Evolutionary conservation across 1,284 basidiomycete genomes (phyloP).

Genomic region (Microbotryum intermedium): DNA sequence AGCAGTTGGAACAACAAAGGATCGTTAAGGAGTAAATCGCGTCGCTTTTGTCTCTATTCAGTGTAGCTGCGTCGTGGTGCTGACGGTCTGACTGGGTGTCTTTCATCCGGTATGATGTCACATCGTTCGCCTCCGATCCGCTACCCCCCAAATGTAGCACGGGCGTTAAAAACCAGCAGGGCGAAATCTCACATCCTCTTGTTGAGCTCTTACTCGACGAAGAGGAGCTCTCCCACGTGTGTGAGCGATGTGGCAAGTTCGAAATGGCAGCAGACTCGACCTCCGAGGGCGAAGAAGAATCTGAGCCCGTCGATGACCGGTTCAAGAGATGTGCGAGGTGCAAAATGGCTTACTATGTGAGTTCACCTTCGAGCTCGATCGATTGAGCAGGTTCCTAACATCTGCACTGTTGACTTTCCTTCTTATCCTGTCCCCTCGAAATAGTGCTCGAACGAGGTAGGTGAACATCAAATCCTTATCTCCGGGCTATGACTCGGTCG

Average conservation of each 20-base stretch:
- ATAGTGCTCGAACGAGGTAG: too few relatives aligned
- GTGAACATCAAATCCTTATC: too few relatives aligned
- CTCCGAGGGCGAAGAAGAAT: not conserved
- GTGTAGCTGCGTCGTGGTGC: not conserved
- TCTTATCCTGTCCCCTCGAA: too few relatives aligned
- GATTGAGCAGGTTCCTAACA: too few relatives aligned
- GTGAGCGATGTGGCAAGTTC: not conserved
- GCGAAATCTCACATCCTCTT: not conserved
- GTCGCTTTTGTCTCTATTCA: not conserved
- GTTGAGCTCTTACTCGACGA: not conserved
- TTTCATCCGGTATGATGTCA: too few relatives aligned
- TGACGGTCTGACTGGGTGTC: not conserved
- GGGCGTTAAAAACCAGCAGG: not conserved
- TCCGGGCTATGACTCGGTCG: too few relatives aligned
- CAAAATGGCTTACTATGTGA: not conserved
- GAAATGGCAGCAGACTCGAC: not conserved
- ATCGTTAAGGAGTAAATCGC: not conserved
- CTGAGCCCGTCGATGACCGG: not conserved
- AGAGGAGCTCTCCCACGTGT: not conserved
- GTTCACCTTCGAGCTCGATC: not conserved
- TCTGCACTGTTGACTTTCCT: too few relatives aligned
- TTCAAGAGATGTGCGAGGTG: slow-evolving; percentile 3
- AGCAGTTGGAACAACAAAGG: not conserved
- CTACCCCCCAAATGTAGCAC: not conserved
- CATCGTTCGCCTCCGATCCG: too few relatives aligned